phyloP scores from a whole-genome alignment of 2,329 filamentous ascomycete genomes.

The Dothiorella sarmentorum region DNA sequence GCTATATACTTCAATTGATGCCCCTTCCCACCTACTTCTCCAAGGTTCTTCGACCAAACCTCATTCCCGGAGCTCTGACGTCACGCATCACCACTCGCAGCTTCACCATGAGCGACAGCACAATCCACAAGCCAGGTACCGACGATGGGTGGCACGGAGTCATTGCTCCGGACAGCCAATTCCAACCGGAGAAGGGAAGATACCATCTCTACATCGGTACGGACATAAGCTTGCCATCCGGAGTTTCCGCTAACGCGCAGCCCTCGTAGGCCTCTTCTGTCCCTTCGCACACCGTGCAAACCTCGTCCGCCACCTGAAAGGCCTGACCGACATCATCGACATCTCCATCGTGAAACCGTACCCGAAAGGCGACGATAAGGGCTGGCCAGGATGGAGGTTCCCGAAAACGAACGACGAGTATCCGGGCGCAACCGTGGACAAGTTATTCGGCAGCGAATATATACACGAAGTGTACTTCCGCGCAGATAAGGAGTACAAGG shows the following conservation, averaged over 20 bases:
- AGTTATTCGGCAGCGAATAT: slow-evolving; percentile 56
- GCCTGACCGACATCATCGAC: slow-evolving; percentile 52
- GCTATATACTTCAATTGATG: background rate
- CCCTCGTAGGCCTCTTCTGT: slow-evolving; percentile 57
- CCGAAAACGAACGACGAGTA: slow-evolving; percentile 52
- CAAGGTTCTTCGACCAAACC: background rate
- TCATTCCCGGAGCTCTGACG: background rate
- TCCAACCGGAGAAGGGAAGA: slow-evolving; percentile 49
- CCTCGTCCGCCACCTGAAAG: slow-evolving; percentile 56
- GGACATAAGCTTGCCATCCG: too few species aligned
- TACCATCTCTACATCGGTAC: slow-evolving; percentile 56
- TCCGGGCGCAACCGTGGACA: slow-evolving; percentile 57
- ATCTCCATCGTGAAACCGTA: slow-evolving; percentile 62
- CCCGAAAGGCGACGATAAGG: slow-evolving; percentile 61
- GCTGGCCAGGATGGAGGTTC: slow-evolving; percentile 64
- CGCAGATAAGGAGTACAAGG: slow-evolving; percentile 58
- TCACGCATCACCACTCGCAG: background rate
- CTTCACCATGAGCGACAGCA: slow-evolving; percentile 13
- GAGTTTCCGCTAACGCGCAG: background rate
- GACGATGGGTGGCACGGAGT: slow-evolving; percentile 52
- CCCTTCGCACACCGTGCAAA: slow-evolving; percentile 62
- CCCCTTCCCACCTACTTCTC: background rate
- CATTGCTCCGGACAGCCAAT: slow-evolving; percentile 46
- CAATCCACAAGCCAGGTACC: slow-evolving; percentile 36
- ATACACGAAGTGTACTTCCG: slow-evolving; percentile 62